Evolutionary conservation across 495 filamentous ascomycete species (phyloP).

Genomic region (Penicillium arizonense): DNA sequence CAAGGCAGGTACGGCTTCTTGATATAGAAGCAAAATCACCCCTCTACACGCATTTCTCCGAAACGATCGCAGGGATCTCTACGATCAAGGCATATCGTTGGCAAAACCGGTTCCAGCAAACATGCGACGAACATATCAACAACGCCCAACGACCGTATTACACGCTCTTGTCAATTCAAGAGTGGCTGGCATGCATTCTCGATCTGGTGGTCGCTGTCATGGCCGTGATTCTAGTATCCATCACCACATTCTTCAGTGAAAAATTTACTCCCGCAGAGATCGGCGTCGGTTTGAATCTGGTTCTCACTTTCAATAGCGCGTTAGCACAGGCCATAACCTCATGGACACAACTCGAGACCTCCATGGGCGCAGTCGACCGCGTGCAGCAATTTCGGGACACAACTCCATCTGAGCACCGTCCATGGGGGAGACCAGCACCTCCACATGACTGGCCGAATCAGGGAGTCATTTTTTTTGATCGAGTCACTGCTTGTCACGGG

Average conservation of each 20-base stretch:
- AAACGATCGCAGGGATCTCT: background rate
- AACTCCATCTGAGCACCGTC: conserved; percentile 26
- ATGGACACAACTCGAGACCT: conserved; percentile 55
- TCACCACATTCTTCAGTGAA: background rate
- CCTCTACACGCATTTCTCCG: background rate
- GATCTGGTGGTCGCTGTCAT: background rate
- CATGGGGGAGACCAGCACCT: too few species aligned
- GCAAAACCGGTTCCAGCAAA: background rate
- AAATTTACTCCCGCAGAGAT: background rate
- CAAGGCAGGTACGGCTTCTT: background rate
- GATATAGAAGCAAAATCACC: background rate
- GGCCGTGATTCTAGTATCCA: background rate
- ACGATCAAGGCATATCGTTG: background rate
- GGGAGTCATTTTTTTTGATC: conserved; percentile 34
- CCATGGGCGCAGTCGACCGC: conserved; percentile 47
- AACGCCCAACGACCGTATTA: background rate
- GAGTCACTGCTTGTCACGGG: conserved; percentile 9
- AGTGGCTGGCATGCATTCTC: background rate
- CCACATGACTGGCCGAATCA: too few species aligned
- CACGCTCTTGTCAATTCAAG: background rate
- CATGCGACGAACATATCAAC: background rate
- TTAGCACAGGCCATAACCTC: conserved; percentile 27
- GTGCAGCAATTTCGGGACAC: conserved; percentile 34
- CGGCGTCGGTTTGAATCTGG: conserved; percentile 63
- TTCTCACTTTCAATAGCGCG: conserved; percentile 51